Evolutionary conservation across 371 early-diverging fungal genomes (phyloP).

Genomic region (Apophysomyces elegans): DNA sequence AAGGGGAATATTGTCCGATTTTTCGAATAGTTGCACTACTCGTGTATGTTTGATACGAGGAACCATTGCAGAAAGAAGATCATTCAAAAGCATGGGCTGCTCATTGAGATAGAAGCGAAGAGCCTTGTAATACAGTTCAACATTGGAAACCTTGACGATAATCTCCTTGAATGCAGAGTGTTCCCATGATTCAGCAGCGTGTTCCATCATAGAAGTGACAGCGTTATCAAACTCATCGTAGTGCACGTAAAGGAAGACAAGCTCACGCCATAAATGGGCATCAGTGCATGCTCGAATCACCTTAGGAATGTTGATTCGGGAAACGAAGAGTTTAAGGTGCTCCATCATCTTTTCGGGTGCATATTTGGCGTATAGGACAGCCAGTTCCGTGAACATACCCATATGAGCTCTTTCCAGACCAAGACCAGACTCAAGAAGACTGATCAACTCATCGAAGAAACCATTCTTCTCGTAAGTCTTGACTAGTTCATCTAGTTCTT

Average conservation of each 20-base stretch:
- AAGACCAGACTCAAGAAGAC: slow-evolving; percentile 91
- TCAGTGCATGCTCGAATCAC: slow-evolving; percentile 93
- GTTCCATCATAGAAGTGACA: slow-evolving; percentile 91
- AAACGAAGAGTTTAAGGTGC: slow-evolving; percentile 94
- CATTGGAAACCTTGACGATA: slow-evolving; percentile 93
- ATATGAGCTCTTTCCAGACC: slow-evolving; percentile 97
- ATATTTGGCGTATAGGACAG: slow-evolving; percentile 95
- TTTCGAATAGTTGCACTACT: slow-evolving; percentile 95
- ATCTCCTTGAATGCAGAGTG: slow-evolving; percentile 95
- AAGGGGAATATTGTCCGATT: slow-evolving; percentile 94
- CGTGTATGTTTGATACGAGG: slow-evolving; percentile 95
- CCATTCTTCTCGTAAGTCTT: slow-evolving; percentile 88
- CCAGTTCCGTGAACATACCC: slow-evolving; percentile 99
- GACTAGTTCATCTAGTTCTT: slow-evolving; percentile 90
- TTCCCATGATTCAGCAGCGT: slow-evolving; percentile 92
- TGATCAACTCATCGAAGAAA: slow-evolving; percentile 87
- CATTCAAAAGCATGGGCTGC: slow-evolving; percentile 91
- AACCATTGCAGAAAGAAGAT: slow-evolving; percentile 85
- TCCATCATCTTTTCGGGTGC: slow-evolving; percentile 93
- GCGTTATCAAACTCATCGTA: slow-evolving; percentile 98
- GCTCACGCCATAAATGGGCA: slow-evolving; percentile 94
- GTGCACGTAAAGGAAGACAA: slow-evolving; percentile 96
- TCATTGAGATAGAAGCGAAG: slow-evolving; percentile 95
- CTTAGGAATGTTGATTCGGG: slow-evolving; percentile 98
- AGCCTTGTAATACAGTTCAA: slow-evolving; percentile 97